Base-by-base conservation (phyloP, 495 filamentous ascomycete species). In the Aspergillus diversus region DNA sequence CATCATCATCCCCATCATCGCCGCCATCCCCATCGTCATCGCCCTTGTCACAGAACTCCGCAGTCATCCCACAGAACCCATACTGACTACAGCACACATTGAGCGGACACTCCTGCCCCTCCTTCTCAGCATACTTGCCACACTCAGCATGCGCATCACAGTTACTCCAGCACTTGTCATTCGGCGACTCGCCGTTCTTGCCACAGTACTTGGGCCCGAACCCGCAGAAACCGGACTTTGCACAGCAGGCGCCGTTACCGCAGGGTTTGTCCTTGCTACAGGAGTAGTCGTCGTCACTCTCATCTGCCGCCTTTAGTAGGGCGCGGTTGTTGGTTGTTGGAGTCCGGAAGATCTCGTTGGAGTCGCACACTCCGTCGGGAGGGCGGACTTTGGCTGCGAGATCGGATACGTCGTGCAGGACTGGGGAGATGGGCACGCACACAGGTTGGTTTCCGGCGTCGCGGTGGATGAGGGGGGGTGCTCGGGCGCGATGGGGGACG, bases 21-120 rank as follows among this genome's bases (percentile, higher is more conserved):
- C 39, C 39, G 1, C 39, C 46, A 48, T 21, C 46, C 11, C 57
- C 54, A 11, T 54, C 54, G 21, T 49, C 59, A 12, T 48, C 39
- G 4, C 31, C 56, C 43, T 52, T 42, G 21, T 46, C 66, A 63
- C 83, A 85, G 68, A 80, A 85, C 49, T 81, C 77, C 12, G 72
- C 63, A 0, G 79, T 78, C 6, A 72, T 81, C 11, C 74, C 74
- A 58, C 74, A 77, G 46, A 72, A 72, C 32, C 69, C 65, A 34
- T 59, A 70, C 37, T 67, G 52, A 13, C 55, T 63, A 42, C 75
- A 78, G 60, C 75, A 75, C 46, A 70, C 68, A 39, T 69, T 69
- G 0, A 78, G 60, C 5, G 73, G 73, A 31, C 75, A 77, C 21
- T 62, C 59, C 31, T 62, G 16, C 11, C 66, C 70, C 21, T 61